These are phyloP conservation scores for Yamadazyma epiphylla DNA, from an alignment of 1,139 yeast species.

Conservation along the genomic window DNA sequence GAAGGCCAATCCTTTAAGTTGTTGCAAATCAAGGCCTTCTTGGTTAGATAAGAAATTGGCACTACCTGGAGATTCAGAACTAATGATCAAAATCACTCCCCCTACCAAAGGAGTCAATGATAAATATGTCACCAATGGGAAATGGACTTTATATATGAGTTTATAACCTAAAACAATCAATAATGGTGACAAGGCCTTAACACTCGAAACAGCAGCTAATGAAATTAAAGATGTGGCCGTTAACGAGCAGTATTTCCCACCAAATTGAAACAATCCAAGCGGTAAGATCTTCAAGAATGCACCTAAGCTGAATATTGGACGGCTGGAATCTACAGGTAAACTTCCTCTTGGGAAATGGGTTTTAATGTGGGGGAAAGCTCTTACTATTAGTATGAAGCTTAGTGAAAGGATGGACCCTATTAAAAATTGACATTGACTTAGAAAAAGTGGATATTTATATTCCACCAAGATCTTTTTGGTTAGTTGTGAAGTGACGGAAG, in stretches of 20 bases:
- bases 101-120: conserved; percentile 34
- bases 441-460: conserved; percentile 46
- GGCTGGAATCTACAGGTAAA: conserved; percentile 19
- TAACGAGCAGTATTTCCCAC: conserved; percentile 35
- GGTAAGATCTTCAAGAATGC: conserved; percentile 32
- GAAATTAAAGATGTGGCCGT: conserved; percentile 38
- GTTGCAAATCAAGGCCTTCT: conserved; percentile 14
- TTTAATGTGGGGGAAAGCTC: conserved; percentile 17
- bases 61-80: conserved; percentile 18
- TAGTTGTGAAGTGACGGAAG: conserved; percentile 46
- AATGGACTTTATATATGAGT: conserved; percentile 26
- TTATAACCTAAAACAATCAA: conserved; percentile 35
- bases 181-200: conserved; percentile 39
- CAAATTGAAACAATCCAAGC: conserved; percentile 36
- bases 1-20: conserved; percentile 26
- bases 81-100: conserved; percentile 35
- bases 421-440: conserved; percentile 47
- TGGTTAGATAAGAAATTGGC: conserved; percentile 8
- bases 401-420: conserved; percentile 34
- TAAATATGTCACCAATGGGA: conserved; percentile 32
- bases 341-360: conserved; percentile 28
- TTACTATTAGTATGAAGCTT: conserved; percentile 17
- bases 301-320: conserved; percentile 19
- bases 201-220: conserved; percentile 37
- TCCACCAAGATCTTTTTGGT: conserved; percentile 40